phyloP scores from a whole-genome alignment of 805 yeast genomes.

The Cyberlindnera mississippiensis region DNA sequence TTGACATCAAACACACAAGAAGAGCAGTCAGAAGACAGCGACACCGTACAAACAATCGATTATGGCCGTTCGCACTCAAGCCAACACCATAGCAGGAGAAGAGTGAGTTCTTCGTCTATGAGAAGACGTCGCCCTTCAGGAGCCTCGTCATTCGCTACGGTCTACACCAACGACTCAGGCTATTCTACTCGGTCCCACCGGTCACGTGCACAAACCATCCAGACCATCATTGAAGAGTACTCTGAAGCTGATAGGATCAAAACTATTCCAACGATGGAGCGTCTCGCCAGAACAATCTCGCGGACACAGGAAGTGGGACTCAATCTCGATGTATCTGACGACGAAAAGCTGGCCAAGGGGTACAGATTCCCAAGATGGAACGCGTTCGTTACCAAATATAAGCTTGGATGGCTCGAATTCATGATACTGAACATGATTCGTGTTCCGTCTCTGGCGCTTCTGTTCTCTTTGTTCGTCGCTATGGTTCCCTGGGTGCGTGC shows the following conservation, averaged over 20 bases:
- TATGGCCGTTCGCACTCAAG: too few species aligned
- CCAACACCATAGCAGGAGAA: conserved; percentile 1
- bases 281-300: conserved; percentile 18
- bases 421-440: conserved; percentile 50
- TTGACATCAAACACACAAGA: neutral
- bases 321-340: conserved; percentile 2
- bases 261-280: conserved; percentile 10
- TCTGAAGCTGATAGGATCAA: conserved; percentile 24
- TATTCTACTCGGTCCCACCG: conserved; percentile 20
- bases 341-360: neutral
- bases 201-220: conserved; percentile 14
- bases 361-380: conserved; percentile 7
- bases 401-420: conserved; percentile 33
- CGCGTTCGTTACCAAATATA: conserved; percentile 25
- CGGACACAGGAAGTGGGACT: conserved; percentile 23
- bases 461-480: conserved; percentile 59
- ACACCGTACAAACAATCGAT: too few species aligned
- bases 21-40: neutral
- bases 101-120: neutral
- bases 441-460: conserved; percentile 71
- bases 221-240: conserved; percentile 22
- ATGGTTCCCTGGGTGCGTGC: conserved; percentile 88
- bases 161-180: conserved; percentile 15
- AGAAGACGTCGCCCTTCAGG: conserved; percentile 6
- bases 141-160: conserved; percentile 2